Base-by-base conservation (phyloP, 2,329 filamentous ascomycete species). In the Microascus cirrosus region DNA sequence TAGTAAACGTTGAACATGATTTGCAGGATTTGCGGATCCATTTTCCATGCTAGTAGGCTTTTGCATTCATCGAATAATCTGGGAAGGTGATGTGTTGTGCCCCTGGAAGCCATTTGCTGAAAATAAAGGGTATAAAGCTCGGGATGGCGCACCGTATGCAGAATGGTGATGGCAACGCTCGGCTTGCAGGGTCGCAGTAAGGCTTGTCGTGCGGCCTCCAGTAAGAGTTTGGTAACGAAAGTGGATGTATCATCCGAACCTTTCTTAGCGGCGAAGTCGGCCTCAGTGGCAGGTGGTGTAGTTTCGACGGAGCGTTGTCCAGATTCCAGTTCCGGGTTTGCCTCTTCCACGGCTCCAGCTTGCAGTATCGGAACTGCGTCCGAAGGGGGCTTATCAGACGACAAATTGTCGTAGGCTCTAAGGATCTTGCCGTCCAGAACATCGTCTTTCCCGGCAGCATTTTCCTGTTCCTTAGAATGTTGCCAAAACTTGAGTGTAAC, bases 1-100 rank as follows among this genome's bases (percentile, higher is more conserved):
- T 53, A 53, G 48, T 36, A 57, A 35, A 53, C 13, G 10, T 57
- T 34, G n/a, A 57, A 57, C 32, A 53, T 53, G 28, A 24, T 39
- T 13, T 8, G 28, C 25, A 53, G 25, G 2, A 57, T 32, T 15
- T 48, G 55, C 12, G 55, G 48, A 22, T 57, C 48, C 55, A 39
- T 36, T 13, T 13, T 24, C 32, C n/a, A n/a, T 15, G 10, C 24
- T 28, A n/a, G 15, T n/a, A 22, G 22, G 3, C 25, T 11, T 22
- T 28, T 57, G 55, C 36, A 39, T 5, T 28, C 13, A n/a, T 24
- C 11, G 34, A 57, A 57, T 10, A 53, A 10, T 35, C n/a, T 12
- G 10, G 45, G 45, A 42, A 57, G 55, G 28, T 52, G 45, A 2
- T 34, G 32, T 22, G 28, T 57, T 18, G 35, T 20, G n/a, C 45